These are phyloP conservation scores for Nannochloropsis granulata DNA, from an alignment of 108 stramenopile species.

Conservation along the genomic window DNA sequence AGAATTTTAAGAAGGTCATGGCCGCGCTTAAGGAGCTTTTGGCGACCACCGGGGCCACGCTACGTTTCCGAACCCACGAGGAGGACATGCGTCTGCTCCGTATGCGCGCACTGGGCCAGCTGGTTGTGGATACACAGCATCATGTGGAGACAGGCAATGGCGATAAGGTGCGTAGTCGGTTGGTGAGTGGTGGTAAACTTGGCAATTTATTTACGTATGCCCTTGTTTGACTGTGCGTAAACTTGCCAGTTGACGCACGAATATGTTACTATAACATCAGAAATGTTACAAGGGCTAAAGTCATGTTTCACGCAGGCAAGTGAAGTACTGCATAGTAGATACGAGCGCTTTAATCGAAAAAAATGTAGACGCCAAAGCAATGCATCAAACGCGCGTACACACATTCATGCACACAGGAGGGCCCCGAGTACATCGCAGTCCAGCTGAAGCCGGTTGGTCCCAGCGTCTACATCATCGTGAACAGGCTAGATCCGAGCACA, in stretches of 20 bases:
- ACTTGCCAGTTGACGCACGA: background rate
- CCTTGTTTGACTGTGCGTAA: background rate
- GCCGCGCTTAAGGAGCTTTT: conserved; percentile 45
- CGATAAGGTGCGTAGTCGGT: too few species aligned
- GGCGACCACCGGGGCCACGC: background rate
- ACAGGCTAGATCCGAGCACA: background rate
- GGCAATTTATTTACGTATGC: too few species aligned
- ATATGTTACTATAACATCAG: background rate
- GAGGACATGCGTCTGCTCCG: conserved; percentile 63
- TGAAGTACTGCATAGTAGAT: background rate
- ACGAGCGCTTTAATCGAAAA: background rate
- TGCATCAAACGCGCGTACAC: background rate
- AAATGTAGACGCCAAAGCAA: background rate
- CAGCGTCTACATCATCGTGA: background rate
- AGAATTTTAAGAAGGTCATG: conserved; percentile 70
- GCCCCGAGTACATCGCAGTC: background rate
- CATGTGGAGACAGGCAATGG: too few species aligned
- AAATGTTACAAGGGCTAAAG: background rate
- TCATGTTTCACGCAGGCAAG: background rate
- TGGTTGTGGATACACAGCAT: background rate
- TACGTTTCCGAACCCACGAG: conserved; percentile 74
- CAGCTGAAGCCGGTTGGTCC: background rate
- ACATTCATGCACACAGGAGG: background rate
- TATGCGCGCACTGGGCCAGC: conserved; percentile 16
- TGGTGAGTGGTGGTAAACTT: too few species aligned